Percentiles rank a stretch among this genome's conserved stretches.
These are phyloP conservation scores for Skeletonema menzelii DNA, from an alignment of 108 stramenopile genomes.

Conservation along the genomic window DNA sequence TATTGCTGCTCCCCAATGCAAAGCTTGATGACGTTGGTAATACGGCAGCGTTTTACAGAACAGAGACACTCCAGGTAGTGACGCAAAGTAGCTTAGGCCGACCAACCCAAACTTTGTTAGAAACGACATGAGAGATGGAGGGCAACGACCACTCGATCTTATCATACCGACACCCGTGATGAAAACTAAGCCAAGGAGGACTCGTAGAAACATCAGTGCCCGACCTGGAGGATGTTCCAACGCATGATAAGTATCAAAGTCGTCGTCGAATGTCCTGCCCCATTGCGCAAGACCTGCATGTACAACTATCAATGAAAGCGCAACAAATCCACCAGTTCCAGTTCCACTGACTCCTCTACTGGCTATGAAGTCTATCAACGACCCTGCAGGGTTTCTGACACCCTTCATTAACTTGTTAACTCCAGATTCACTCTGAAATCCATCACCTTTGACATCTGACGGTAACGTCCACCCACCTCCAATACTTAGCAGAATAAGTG, in stretches of 20 bases:
- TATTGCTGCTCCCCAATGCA: slow-evolving; percentile 59
- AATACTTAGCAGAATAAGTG: slow-evolving; percentile 65
- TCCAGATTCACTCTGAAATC: slow-evolving; percentile 22
- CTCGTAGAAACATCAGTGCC: slow-evolving; percentile 71
- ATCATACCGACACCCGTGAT: slow-evolving; percentile 57
- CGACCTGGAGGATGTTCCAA: slow-evolving; percentile 82
- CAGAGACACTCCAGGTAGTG: slow-evolving; percentile 68
- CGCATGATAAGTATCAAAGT: slow-evolving; percentile 87
- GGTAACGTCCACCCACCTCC: slow-evolving; percentile 88
- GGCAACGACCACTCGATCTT: slow-evolving; percentile 61
- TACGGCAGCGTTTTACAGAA: slow-evolving; percentile 63
- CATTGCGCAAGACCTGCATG: slow-evolving; percentile 79
- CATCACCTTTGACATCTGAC: slow-evolving; percentile 58
- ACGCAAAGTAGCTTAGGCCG: slow-evolving; percentile 72
- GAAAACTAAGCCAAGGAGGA: slow-evolving; percentile 60
- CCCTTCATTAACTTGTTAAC: slow-evolving; percentile 52
- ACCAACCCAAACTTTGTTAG: slow-evolving; percentile 67
- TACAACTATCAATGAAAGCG: slow-evolving; percentile 38
- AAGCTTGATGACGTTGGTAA: slow-evolving; percentile 68
- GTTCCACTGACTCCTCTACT: slow-evolving; percentile 39
- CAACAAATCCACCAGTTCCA: slow-evolving; percentile 41
- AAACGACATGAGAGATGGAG: slow-evolving; percentile 61
- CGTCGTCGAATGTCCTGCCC: slow-evolving; percentile 84
- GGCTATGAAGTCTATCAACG: slow-evolving; percentile 44
- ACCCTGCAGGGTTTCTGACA: slow-evolving; percentile 63